Conservation (phyloP, 228 moss, liverwort and hornwort species). For the Sphagnum magellanicum region DNA sequence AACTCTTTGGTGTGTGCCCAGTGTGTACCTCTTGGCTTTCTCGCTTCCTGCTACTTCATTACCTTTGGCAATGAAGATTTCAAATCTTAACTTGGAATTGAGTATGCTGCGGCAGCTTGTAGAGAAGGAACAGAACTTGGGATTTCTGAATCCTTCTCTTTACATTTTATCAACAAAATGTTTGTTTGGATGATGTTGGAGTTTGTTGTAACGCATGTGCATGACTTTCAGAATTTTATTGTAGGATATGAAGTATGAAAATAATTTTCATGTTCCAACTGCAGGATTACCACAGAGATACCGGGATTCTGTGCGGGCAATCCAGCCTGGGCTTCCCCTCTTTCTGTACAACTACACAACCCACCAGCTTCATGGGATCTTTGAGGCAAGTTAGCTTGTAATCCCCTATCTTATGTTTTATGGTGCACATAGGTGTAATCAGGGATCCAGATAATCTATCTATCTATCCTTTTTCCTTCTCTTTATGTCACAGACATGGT, state of each 20-base stretch:
- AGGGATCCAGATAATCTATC: background rate
- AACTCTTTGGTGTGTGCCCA: slow-evolving; percentile 74
- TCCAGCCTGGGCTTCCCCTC: slow-evolving; percentile 92
- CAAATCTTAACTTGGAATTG: too few relatives aligned
- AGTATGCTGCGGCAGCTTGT: too few relatives aligned
- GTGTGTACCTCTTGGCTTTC: background rate
- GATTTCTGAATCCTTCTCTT: background rate
- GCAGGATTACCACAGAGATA: slow-evolving; percentile 95
- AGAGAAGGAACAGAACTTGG: too few relatives aligned
- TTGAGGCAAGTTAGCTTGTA: slow-evolving; percentile 50
- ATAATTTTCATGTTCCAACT: background rate
- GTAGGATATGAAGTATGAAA: background rate
- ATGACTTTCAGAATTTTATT: background rate
- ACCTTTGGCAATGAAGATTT: too few relatives aligned
- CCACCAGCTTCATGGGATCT: slow-evolving; percentile 97
- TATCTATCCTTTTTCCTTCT: background rate
- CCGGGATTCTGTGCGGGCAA: slow-evolving; percentile 95
- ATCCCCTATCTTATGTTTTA: background rate
- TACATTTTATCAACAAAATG: background rate
- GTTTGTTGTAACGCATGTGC: background rate
- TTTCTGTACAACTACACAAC: slow-evolving; percentile 99
- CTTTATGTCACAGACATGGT: background rate
- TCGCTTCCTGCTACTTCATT: background rate
- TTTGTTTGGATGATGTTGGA: background rate
- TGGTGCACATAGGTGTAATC: background rate